A percentile compares a stretch with the other conserved stretches of the same genome.
Conservation (phyloP, 345 rosid species). For the Populus euphratica region DNA sequence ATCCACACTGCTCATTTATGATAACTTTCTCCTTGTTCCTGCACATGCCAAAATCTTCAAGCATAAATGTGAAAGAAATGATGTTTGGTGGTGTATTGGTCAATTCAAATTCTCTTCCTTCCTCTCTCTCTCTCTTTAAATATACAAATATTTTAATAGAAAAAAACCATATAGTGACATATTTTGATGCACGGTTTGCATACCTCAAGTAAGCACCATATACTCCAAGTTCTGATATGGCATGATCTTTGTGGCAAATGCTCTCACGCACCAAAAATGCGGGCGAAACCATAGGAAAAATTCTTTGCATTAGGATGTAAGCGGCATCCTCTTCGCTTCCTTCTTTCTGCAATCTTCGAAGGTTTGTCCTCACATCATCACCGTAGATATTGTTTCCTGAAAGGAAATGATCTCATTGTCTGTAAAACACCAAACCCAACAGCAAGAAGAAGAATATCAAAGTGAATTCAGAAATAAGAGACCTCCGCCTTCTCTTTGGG, state of each 20-base stretch:
- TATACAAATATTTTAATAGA: no score
- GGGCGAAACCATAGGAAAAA: conserved; percentile 64
- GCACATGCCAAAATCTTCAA: conserved; percentile 22
- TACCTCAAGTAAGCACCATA: conserved; percentile 89
- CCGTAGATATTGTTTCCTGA: conserved; percentile 79
- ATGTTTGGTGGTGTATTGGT: background rate
- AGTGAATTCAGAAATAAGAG: conserved; percentile 8
- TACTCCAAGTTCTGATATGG: conserved; percentile 89
- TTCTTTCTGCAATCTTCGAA: conserved; percentile 58
- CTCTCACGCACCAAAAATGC: conserved; percentile 75
- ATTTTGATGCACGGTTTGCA: background rate
- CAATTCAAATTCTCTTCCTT: background rate
- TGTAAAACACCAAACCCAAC: background rate
- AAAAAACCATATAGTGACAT: background rate
- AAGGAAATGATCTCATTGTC: background rate
- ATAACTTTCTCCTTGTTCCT: conserved; percentile 85
- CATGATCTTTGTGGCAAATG: conserved; percentile 57
- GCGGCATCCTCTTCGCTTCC: conserved; percentile 74
- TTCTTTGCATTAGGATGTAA: conserved; percentile 96
- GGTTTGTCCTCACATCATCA: conserved; percentile 69
- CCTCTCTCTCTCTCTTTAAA: no score
- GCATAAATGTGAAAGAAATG: background rate
- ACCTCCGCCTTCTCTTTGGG: conserved; percentile 99
- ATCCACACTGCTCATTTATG: conserved; percentile 72
- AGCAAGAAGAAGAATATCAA: background rate